Evolutionary conservation across 805 yeast genomes (phyloP), one percentile per base, ranked within the genome.

Genomic region (Kazachstania taianensis): DNA sequence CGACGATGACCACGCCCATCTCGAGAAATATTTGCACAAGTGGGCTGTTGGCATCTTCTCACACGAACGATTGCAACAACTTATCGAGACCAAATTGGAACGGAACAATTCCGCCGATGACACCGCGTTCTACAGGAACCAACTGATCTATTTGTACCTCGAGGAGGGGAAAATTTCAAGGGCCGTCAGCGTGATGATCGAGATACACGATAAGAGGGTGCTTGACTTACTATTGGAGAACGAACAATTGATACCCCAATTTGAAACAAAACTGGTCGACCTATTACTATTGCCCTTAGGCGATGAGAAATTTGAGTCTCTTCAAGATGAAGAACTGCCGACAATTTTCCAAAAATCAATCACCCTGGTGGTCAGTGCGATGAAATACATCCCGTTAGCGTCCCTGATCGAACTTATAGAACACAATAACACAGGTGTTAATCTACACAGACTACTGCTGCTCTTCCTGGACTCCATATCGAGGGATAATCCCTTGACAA

Each of bases 31-130:
- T 22, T 47, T 81, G 2, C 44, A 60, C 2, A 38, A 43, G 3
- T 85, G 95, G 95, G 75, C 75, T 20, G 53, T 62, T 12, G 62
- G 59, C 1, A 44, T 78, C 4, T 82, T 70, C 50, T 72, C 75
- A 41, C 50, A 64, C 1, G 59, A 56, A 5, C 48, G 47, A 1
- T 57, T 81, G 16, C 66, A 71, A 30, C 50, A 56, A 1, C 42
- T 61, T 17, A 50, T 83, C 20, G 81, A 73, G 40, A 68, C 63
- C 49, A 12, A 20, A 12, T 13, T 36, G 10, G 59, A 38, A 48
- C 74, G 41, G 12, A 67, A 66, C 35, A 43, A 30, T 30, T 50
- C 55, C 8, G 55, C 57, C 23, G 51, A 44, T 3, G 40, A 38
- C 23, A 44, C 36, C 9, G 16, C 35, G 32, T 23, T 44, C 32